Percentiles rank a stretch among this genome's conserved stretches.
Evolutionary conservation across 106 monocot genomes (phyloP).

Genomic region (Triglochin maritima): DNA sequence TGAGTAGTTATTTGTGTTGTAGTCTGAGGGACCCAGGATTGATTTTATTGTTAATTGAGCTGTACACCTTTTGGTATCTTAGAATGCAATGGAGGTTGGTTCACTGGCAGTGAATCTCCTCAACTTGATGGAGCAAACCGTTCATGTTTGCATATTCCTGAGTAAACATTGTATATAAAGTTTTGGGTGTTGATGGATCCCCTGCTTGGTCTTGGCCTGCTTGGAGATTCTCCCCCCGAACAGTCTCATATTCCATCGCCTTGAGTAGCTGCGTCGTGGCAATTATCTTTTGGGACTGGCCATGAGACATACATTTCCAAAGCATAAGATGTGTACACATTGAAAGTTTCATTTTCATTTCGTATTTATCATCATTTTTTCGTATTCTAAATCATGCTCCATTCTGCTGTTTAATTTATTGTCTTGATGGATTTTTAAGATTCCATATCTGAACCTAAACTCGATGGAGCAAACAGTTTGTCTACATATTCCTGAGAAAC

Average conservation of each 20-base stretch:
- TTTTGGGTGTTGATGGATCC: not conserved
- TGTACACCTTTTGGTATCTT: not conserved
- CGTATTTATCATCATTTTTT: too few species aligned
- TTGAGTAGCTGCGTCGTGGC: constrained; percentile 18
- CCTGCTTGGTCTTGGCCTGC: not conserved
- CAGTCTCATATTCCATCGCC: constrained; percentile 23
- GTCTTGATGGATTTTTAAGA: not conserved
- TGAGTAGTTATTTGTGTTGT: too few species aligned
- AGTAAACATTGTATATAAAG: constrained; percentile 12
- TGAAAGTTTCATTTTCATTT: too few species aligned
- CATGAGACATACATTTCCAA: constrained; percentile 10
- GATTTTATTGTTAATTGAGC: too few species aligned
- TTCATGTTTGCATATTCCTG: constrained; percentile 9
- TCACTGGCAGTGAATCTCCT: constrained; percentile 4
- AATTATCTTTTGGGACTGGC: constrained; percentile 19
- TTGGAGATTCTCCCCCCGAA: not conserved
- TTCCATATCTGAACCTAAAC: constrained; percentile 1
- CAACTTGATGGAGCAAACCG: constrained; percentile 4
- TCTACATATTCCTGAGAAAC: constrained; percentile 13
- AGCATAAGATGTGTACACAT: not conserved
- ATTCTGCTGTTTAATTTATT: too few species aligned
- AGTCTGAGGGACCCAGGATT: too few species aligned
- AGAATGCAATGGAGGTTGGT: constrained; percentile 4
- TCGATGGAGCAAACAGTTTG: constrained; percentile 1
- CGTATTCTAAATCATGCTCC: too few species aligned